A percentile compares a stretch with the other conserved stretches of the same genome.
Conservation (phyloP, 805 yeast species). For the Isabelozyma gotoi region DNA sequence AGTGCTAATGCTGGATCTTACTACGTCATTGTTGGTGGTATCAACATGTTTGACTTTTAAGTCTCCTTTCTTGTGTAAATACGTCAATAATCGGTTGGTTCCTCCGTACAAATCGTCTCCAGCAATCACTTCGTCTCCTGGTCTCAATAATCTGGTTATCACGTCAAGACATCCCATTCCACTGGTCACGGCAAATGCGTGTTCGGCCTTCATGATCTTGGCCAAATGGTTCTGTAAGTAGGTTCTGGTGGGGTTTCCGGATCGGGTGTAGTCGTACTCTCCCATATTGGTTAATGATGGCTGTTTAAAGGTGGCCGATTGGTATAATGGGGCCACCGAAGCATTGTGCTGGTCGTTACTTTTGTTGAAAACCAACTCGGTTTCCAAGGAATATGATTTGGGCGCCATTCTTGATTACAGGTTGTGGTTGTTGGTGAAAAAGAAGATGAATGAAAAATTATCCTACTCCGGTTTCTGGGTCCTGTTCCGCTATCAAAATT, state of each 20-base stretch:
- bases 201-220: constrained; percentile 72
- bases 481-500: not conserved
- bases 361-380: constrained; percentile 64
- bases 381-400: constrained; percentile 55
- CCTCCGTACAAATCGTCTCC: constrained; percentile 97
- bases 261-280: constrained; percentile 71
- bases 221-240: constrained; percentile 75
- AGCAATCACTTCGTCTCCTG: constrained; percentile 90
- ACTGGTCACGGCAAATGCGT: constrained; percentile 78
- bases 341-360: constrained; percentile 72
- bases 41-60: constrained; percentile 74
- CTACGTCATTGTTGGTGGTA: constrained; percentile 68
- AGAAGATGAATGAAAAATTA: not conserved
- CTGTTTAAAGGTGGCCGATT: constrained; percentile 93
- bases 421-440: not conserved
- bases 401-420: constrained; percentile 10
- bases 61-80: constrained; percentile 60
- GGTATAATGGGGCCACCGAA: constrained; percentile 85
- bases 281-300: constrained; percentile 71
- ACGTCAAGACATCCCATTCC: constrained; percentile 96
- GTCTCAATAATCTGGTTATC: constrained; percentile 66
- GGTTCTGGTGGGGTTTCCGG: constrained; percentile 92
- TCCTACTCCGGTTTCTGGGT: too few relatives aligned
- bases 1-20: constrained; percentile 53
- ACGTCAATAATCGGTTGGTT: constrained; percentile 79